Conservation (phyloP, 192 early-diverging fungal species). For the Backusella tarrabulga region DNA sequence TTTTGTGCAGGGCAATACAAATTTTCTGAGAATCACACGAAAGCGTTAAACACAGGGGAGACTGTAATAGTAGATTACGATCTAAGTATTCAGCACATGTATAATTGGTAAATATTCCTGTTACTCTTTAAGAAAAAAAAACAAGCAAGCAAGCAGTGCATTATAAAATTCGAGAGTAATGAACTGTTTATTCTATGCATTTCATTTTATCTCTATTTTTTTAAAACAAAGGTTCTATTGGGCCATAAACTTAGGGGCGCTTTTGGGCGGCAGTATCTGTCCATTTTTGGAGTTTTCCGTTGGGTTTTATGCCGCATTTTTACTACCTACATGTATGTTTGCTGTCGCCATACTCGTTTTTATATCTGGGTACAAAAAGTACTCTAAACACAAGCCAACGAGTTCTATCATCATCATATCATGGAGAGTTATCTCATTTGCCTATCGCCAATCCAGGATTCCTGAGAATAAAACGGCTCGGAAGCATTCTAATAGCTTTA, state of each 20-base stretch:
- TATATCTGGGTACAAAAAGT: slow-evolving; percentile 47
- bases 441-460: slow-evolving; percentile 10
- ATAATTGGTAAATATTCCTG: slow-evolving; percentile 51
- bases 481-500: slow-evolving; percentile 22
- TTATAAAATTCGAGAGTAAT: not conserved
- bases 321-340: slow-evolving; percentile 60
- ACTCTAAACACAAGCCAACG: slow-evolving; percentile 44
- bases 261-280: slow-evolving; percentile 45
- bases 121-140: not conserved
- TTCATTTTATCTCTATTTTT: not conserved
- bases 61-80: slow-evolving; percentile 55
- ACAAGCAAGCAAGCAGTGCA: not conserved
- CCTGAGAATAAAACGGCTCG: slow-evolving; percentile 27
- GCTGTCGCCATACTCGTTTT: slow-evolving; percentile 47
- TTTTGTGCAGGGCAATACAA: slow-evolving; percentile 60
- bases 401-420: slow-evolving; percentile 53
- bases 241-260: slow-evolving; percentile 63
- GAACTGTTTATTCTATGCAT: not conserved
- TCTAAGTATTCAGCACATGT: slow-evolving; percentile 63
- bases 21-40: slow-evolving; percentile 46
- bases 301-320: slow-evolving; percentile 62
- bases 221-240: slow-evolving; percentile 55
- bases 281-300: slow-evolving; percentile 46
- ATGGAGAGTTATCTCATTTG: slow-evolving; percentile 29
- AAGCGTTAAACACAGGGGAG: slow-evolving; percentile 45